phyloP scores from a whole-genome alignment of 2,329 filamentous ascomycete genomes.

The Peltaster fructicola region DNA sequence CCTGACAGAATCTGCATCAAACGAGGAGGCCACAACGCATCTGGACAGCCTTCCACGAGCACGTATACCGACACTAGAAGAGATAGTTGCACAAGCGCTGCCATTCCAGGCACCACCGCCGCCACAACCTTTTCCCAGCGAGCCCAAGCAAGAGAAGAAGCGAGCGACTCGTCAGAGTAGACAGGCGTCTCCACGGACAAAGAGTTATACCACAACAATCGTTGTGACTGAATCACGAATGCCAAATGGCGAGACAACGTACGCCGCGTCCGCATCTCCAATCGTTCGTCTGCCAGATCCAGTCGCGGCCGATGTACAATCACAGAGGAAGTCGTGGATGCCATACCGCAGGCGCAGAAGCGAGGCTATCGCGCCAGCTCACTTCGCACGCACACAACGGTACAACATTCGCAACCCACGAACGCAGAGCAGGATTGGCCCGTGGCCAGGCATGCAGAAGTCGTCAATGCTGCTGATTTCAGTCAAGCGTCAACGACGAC shows the following conservation, averaged over 20 bases:
- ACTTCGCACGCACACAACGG: neutral
- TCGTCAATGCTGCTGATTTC: conserved; percentile 61
- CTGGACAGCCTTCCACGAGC: conserved; percentile 11
- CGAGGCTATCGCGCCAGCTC: too few species aligned
- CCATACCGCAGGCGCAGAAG: conserved; percentile 3
- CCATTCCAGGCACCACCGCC: conserved; percentile 76
- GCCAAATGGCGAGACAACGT: conserved; percentile 32
- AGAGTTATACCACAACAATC: conserved; percentile 28
- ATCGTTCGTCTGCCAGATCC: conserved; percentile 24
- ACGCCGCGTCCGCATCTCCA: conserved; percentile 33
- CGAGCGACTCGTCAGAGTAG: conserved; percentile 2
- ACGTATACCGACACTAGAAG: conserved; percentile 19
- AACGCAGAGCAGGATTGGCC: too few species aligned
- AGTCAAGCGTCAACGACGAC: conserved; percentile 76
- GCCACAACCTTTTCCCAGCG: conserved; percentile 38
- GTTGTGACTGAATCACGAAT: conserved; percentile 37
- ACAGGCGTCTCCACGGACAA: conserved; percentile 2
- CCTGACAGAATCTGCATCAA: conserved; percentile 17
- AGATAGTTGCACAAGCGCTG: conserved; percentile 32
- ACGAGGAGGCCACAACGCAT: conserved; percentile 16
- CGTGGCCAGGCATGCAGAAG: conserved; percentile 9
- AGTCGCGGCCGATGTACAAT: too few species aligned
- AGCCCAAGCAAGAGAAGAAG: conserved; percentile 8
- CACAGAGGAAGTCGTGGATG: too few species aligned
- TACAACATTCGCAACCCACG: conserved; percentile 1